phyloP scores from a whole-genome alignment of 208 protist genomes.

The Leishmania braziliensis region DNA sequence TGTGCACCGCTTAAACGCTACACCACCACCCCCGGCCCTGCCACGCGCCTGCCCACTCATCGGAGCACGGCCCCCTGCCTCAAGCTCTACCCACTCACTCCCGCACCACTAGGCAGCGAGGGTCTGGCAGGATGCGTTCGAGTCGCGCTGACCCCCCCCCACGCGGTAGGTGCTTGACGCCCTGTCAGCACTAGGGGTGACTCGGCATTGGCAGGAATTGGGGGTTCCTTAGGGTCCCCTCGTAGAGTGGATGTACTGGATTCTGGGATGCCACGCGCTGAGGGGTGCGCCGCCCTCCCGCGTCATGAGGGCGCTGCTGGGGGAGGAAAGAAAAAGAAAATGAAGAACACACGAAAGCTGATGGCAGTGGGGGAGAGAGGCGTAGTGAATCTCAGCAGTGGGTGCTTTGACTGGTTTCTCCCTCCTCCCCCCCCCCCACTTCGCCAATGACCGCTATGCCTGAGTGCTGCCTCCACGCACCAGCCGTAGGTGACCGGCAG shows the following conservation, averaged over 20 bases:
- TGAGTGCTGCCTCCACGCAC: not conserved
- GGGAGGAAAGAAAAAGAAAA: not conserved
- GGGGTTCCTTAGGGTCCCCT: not conserved
- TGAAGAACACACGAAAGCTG: no score
- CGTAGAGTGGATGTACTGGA: not conserved
- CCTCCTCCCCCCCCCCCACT: not conserved
- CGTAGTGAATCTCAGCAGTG: not conserved
- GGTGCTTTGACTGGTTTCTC: not conserved
- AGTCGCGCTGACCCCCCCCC: not conserved
- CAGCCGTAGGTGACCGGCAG: not conserved
- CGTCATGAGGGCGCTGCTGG: not conserved
- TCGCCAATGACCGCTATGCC: not conserved
- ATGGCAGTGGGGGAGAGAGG: not conserved
- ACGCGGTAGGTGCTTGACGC: not conserved
- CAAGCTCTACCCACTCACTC: not conserved
- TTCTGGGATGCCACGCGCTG: not conserved
- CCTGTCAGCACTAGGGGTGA: not conserved
- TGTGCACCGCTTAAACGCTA: not conserved
- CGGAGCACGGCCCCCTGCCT: not conserved
- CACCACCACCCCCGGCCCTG: not conserved
- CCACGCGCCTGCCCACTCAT: not conserved
- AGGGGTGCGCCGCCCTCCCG: no score
- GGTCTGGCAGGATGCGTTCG: not conserved
- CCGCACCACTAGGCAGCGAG: not conserved
- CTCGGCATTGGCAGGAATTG: not conserved